phyloP scores from a whole-genome alignment of 2,329 filamentous ascomycete species.

The Cercospora berteroae region DNA sequence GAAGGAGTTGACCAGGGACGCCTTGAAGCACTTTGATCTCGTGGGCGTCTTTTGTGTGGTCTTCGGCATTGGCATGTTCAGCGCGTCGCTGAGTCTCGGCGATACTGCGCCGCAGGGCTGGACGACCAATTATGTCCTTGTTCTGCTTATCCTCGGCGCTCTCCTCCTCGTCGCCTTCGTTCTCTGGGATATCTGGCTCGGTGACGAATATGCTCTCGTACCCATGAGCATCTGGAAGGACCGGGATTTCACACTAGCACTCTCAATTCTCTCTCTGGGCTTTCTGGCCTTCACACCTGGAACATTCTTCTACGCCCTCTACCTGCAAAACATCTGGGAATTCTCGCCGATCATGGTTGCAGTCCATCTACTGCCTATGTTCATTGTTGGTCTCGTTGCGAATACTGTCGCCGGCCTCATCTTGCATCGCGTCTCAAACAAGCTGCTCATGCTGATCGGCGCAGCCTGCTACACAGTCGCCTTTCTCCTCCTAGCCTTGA shows the following conservation, averaged over 20 bases:
- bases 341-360: slow-evolving; percentile 7
- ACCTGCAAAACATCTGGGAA: slow-evolving; percentile 6
- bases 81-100: slow-evolving; percentile 51
- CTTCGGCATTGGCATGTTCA: slow-evolving; percentile 14
- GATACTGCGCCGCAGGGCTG: slow-evolving; percentile 37
- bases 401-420: slow-evolving; percentile 8
- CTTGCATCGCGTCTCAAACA: slow-evolving; percentile 12
- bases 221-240: slow-evolving; percentile 10
- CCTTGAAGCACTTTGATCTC: slow-evolving; percentile 11
- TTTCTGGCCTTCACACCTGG: slow-evolving; percentile 14
- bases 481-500: slow-evolving; percentile 6
- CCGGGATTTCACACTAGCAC: slow-evolving; percentile 10
- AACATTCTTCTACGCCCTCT: slow-evolving; percentile 14
- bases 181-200: slow-evolving; percentile 7
- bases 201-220: slow-evolving; percentile 3
- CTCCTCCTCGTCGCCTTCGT: slow-evolving; percentile 42
- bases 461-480: slow-evolving; percentile 8
- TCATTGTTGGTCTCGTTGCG: slow-evolving; percentile 7
- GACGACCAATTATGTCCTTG: slow-evolving; percentile 41
- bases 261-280: slow-evolving; percentile 9
- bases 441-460: slow-evolving; percentile 5
- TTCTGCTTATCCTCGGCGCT: slow-evolving; percentile 42
- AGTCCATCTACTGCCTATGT: slow-evolving; percentile 12
- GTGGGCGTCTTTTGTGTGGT: slow-evolving; percentile 9
- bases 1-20: not conserved